phyloP scores from a whole-genome alignment of 345 rosid species.

The Cardiospermum halicacabum region DNA sequence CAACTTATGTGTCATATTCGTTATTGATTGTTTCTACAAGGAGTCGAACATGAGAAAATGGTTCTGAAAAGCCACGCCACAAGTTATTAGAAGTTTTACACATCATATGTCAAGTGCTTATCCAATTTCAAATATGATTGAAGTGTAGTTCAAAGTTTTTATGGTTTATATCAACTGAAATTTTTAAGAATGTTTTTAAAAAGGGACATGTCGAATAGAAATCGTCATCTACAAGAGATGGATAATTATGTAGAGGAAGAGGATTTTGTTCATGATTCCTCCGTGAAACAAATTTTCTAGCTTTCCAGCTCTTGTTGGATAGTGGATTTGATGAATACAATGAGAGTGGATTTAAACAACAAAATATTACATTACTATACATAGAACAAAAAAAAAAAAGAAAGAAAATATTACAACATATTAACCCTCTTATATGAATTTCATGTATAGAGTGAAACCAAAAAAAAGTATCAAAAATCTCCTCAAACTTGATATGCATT shows the following conservation, averaged over 20 bases:
- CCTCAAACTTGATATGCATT: too few species aligned
- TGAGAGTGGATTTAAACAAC: too few species aligned
- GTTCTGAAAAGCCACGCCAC: conserved; percentile 7
- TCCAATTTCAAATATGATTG: conserved; percentile 12
- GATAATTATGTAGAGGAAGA: conserved; percentile 15
- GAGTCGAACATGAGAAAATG: conserved; percentile 12
- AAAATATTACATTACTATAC: too few species aligned
- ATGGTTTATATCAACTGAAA: conserved; percentile 6
- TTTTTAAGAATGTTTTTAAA: conserved; percentile 16
- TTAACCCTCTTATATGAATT: too few species aligned
- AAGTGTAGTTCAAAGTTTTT: conserved; percentile 12
- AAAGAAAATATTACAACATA: too few species aligned
- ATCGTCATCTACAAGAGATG: background rate
- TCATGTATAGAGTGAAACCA: too few species aligned
- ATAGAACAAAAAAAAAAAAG: too few species aligned
- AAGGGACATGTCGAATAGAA: background rate
- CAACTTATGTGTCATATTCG: conserved; percentile 11
- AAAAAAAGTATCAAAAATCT: too few species aligned
- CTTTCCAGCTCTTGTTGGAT: too few species aligned
- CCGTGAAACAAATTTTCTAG: too few species aligned
- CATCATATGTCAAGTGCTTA: conserved; percentile 10
- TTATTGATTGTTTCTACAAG: conserved; percentile 9
- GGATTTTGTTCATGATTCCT: conserved; percentile 9
- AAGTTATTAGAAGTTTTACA: conserved; percentile 2
- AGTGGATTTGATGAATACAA: too few species aligned